Evolutionary conservation across 768 basidiomycete genomes (phyloP), one percentile per base, ranked within the genome.

Genomic region (Trametes cingulata): DNA sequence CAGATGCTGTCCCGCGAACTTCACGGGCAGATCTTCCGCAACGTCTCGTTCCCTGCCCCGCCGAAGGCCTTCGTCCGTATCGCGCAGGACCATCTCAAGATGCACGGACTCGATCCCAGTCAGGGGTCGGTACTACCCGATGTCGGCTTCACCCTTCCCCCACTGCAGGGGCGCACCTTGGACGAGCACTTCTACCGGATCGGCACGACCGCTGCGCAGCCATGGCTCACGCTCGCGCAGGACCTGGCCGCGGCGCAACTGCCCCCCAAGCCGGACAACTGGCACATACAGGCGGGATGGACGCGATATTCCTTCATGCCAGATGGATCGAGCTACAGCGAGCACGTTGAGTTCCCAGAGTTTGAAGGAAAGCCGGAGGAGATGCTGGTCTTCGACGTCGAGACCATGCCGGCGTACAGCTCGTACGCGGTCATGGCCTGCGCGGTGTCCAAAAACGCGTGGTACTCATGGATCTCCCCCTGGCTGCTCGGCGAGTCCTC

Each of bases 391-490:
- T 97, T 98, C 67, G 97, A 99, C 71, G 91, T 98, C 55, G 95
- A 99, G 75, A 94, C 92, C 0, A 82, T 98, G 81, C 91, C 91
- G 0, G 83, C 84, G 25, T 84, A 91, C 69, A 83, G 90, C 49
- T 86, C 87, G 1, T 93, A 85, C 69, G 83, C 96, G 13, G 77
- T 98, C 69, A 88, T 98, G 79, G 95, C 97, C 0, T 88, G 87
- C 60, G 95, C 95, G 3, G 91, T 84, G 1, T 87, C 93, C 5
- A 78, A 82, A 22, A 85, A 85, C 49, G 88, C 86, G 1, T 98
- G 97, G 96, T 99, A 98, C 69, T 84, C 85, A 3, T 99, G 97
- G 95, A 85, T 97, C 62, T 95, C 92, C 0, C 97, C 97, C 0
- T 96, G 94, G 94, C 74, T 97, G 10, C 79, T 95, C 4, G 83